A percentile compares a stretch with the other conserved stretches of the same genome.
These are phyloP conservation scores for Mariannaea elegans DNA, from an alignment of 2,329 filamentous ascomycete species.

Conservation along the genomic window DNA sequence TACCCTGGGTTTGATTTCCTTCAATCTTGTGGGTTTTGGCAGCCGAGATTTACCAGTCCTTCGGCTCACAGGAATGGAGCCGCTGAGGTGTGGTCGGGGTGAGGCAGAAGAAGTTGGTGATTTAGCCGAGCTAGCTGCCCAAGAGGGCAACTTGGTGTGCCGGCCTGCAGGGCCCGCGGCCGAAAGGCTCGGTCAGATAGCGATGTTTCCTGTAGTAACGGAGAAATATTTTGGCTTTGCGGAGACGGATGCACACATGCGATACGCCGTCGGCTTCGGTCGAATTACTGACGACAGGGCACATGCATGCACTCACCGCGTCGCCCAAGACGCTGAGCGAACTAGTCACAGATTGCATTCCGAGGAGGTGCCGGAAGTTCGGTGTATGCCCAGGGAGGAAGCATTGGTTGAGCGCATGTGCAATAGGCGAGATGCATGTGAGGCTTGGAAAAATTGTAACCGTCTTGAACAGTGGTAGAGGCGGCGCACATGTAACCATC, in stretches of 20 bases:
- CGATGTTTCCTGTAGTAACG: background rate
- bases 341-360: background rate
- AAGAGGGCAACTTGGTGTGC: background rate
- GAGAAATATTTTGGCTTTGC: background rate
- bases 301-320: background rate
- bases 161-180: background rate
- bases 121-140: background rate
- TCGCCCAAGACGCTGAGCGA: background rate
- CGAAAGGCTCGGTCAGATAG: background rate
- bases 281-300: background rate
- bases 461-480: background rate
- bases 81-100: background rate
- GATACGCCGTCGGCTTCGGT: background rate
- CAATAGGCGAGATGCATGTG: background rate
- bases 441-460: background rate
- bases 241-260: too few species aligned
- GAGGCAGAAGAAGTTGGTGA: background rate
- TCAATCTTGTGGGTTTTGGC: background rate
- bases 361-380: background rate
- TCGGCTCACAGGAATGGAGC: background rate
- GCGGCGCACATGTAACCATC: background rate
- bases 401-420: background rate
- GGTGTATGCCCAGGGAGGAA: background rate
- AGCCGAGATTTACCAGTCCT: slow-evolving; percentile 1
- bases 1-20: background rate